Evolutionary conservation across 2,329 filamentous ascomycete genomes (phyloP), one percentile per base, ranked within the genome.

Genomic region (Pseudocercospora macadamiae): DNA sequence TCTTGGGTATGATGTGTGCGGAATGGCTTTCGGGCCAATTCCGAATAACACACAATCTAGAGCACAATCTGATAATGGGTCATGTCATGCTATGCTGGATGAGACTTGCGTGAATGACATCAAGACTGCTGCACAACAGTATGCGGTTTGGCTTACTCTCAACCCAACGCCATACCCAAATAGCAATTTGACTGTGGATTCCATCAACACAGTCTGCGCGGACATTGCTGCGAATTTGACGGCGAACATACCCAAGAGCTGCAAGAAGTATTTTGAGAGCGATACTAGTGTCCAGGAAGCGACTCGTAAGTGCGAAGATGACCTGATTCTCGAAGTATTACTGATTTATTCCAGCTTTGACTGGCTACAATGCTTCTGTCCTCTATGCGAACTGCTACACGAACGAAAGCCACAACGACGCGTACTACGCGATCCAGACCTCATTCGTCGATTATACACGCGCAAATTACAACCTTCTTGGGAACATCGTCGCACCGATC

Each of bases 1-100:
- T 4, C 42, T 62, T 12, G 53, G 60, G 2, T 62, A 60, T 28
- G 57, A 60, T 48, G 57, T 60, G n/a, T 60, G 57, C 19, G 48
- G 44, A 3, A 53, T 62, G 37, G 45, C 44, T 5, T 14, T 60
- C 25, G 37, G 49, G 21, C 32, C 44, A 8, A 23, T 62, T 4
- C 26, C 44, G 1, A 45, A 47, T 10, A 57, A 57, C 12, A 57
- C 45, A 44, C 36, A 21, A 9, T 23, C 16, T 9, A 32, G 60
- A n/a, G 57, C 47, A 12, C 60, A 62, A 30, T 26, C 16, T 7
- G 60, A 60, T 32, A 60, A 54, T 49, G 60, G 60, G 14, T 44
- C 47, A 18, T 62, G 60, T 36, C 14, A n/a, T 18, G n/a, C 26
- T 18, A 57, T 48, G 16, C 32, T 62, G 12, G 56, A 62, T 45